Evolutionary conservation across 108 stramenopile species (phyloP), one percentile per base, ranked within the genome.

Genomic region (Fragilariopsis cylindrus): DNA sequence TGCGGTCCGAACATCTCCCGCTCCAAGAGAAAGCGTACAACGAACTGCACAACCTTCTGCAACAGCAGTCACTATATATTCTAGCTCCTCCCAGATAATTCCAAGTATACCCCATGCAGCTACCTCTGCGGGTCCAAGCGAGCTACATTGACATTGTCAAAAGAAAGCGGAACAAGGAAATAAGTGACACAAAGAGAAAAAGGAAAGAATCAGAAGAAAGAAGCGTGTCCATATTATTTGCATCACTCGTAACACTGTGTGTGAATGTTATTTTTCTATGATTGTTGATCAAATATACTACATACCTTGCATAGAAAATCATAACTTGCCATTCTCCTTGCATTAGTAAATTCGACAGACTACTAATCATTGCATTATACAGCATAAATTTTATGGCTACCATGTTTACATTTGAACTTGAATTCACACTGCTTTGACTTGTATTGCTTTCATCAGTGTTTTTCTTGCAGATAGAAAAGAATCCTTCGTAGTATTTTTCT

Each of bases 21-120:
- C 73, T 30, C 92, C 92, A 68, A 93, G 66, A 18, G 82, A 80
- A 60, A 74, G 81, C 6, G 82, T 86, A 48, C 78, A 72, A 39
- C 89, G 83, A 40, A 89, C 62, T 71, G 78, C 87, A 42, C 81
- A 81, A 40, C 83, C 91, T 48, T 86, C 85, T n/a, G 81, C 76
- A 9, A 87, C 48, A 12, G 82, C 86, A 46, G 76, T 84, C 44
- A 76, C 79, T 19, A 71, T 42, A 13, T 7, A 52, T 41, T 71
- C 70, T 4, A 71, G 56, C 18, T 46, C 41, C 57, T 65, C 77
- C 85, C 83, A 88, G 11, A 88, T 11, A n/a, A 71, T 66, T 62
- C 83, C 78, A 5, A 87, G 13, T 11, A 90, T 39, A 48, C 76
- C 78, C 80, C 82, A 90, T 7, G 84, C 78, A 4, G 81, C 85